A percentile compares a stretch with the other conserved stretches of the same genome.
Evolutionary conservation across 192 early-diverging fungal species (phyloP).

Genomic region (Entrophospora sp.): DNA sequence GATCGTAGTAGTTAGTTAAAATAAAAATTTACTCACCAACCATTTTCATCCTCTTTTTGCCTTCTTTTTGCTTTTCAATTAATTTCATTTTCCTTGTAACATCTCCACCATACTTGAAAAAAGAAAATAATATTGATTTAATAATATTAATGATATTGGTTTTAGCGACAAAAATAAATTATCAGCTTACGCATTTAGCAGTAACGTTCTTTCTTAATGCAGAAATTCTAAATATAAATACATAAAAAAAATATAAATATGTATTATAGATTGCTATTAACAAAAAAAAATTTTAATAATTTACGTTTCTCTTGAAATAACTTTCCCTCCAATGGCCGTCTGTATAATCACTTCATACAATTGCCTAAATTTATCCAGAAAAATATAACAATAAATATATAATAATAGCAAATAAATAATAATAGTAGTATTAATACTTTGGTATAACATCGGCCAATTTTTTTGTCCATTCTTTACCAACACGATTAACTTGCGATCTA

Average conservation of each 20-base stretch:
- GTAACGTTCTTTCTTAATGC: conserved; percentile 92
- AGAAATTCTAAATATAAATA: conserved; percentile 45
- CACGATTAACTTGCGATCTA: conserved; percentile 51
- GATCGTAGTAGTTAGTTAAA: background rate
- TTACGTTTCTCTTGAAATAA: conserved; percentile 79
- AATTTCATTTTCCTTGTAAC: conserved; percentile 97
- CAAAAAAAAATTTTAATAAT: conserved; percentile 6
- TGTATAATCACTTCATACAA: conserved; percentile 94
- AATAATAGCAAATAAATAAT: background rate
- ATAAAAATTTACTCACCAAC: conserved; percentile 38
- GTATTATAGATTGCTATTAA: background rate
- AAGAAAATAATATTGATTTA: background rate
- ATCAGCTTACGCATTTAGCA: conserved; percentile 72
- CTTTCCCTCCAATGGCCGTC: conserved; percentile 69
- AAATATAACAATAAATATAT: background rate
- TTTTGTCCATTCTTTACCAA: conserved; percentile 77
- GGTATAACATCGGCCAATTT: conserved; percentile 74
- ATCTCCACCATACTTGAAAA: conserved; percentile 96
- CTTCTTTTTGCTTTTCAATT: conserved; percentile 88
- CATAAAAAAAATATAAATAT: background rate
- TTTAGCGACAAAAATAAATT: background rate
- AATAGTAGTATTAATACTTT: conserved; percentile 24
- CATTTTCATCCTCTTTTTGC: conserved; percentile 89
- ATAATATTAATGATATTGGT: background rate
- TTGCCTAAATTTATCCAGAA: conserved; percentile 50